Evolutionary conservation across 2,329 filamentous ascomycete genomes (phyloP), one percentile per base, ranked within the genome.

Genomic region (Ophiocordyceps camponoti-leonardi): DNA sequence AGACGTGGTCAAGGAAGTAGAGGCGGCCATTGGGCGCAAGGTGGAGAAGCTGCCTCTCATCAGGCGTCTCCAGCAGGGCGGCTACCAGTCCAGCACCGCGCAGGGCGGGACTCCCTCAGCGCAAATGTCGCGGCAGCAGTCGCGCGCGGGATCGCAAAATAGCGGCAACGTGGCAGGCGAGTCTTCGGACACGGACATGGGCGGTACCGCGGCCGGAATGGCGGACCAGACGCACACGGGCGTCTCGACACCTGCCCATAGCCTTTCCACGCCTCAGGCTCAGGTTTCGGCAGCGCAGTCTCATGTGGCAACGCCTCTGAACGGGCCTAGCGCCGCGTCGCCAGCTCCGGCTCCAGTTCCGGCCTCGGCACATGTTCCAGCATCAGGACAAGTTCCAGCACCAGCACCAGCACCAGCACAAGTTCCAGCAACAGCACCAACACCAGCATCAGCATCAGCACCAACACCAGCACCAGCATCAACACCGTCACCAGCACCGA

Each of bases 41-140:
- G 76, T 85, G 41, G 71, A 74, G 35, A 67, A 73, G 23, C 75
- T 83, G 45, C 73, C 78, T 44, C 71, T 75, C 22, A 71, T 90
- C 8, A 71, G 75, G 35, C 80, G 85, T 42, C 72, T 93, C 41
- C 79, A 92, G 55, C 83, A 84, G 54, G 87, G 86, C 43, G 86
- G 86, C 2, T 78, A 72, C 49, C 75, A 86, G 60, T 77, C 86
- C 23, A 30, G 23, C 41, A 16, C 65, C 64, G 6, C 69, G 52
- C 14, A 50, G 51, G 6, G 47, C 43, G 19, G 52, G 53, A 20
- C 22, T 23, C 22, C 22, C 4, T 6, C 26, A 28, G 44, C 53
- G n/a, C 53, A 60, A 40, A 63, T 71, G 54, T 75, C 73, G n/a
- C 68, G 71, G 20, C 69, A 73, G 48, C 62, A 65, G 10, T 79